Evolutionary conservation across 139 green algal species (phyloP).

Genomic region (Chlorella vulgaris): DNA sequence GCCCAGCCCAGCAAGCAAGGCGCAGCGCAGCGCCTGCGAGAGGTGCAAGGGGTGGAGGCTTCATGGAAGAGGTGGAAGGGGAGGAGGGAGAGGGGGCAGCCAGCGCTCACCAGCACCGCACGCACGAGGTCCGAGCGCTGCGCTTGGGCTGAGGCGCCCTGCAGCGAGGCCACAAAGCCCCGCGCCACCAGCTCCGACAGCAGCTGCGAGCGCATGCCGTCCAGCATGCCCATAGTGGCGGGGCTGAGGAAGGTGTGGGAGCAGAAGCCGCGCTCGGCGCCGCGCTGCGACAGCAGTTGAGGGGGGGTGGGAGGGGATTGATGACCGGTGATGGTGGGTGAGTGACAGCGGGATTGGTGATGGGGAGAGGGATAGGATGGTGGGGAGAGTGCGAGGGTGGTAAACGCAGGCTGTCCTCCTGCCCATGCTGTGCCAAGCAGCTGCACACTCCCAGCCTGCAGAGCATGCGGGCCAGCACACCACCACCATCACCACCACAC

Average conservation of each 20-base stretch:
- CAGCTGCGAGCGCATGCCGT: conserved; percentile 76
- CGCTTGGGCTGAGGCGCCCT: conserved; percentile 30
- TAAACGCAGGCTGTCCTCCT: too few species aligned
- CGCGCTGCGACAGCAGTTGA: conserved; percentile 1
- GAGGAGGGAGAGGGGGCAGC: too few species aligned
- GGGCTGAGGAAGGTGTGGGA: conserved; percentile 58
- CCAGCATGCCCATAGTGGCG: conserved; percentile 74
- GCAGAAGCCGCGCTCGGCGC: conserved; percentile 48
- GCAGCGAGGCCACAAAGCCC: conserved; percentile 47
- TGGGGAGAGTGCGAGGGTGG: too few species aligned
- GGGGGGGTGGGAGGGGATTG: not conserved
- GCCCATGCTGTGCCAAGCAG: too few species aligned
- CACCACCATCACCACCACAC: too few species aligned
- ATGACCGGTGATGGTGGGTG: not conserved
- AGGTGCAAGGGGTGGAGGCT: too few species aligned
- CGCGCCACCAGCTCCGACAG: conserved; percentile 61
- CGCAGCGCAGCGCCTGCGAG: too few species aligned
- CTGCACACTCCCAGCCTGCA: too few species aligned
- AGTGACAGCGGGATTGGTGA: not conserved
- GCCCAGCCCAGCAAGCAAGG: too few species aligned
- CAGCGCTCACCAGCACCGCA: conserved; percentile 55
- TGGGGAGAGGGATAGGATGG: too few species aligned
- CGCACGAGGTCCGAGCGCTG: conserved; percentile 49
- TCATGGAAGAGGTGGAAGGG: too few species aligned
- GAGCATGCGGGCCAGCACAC: too few species aligned